Base-by-base conservation (phyloP, 1,139 yeast genomes). In the Magnusiomyces suaveolens region DNA sequence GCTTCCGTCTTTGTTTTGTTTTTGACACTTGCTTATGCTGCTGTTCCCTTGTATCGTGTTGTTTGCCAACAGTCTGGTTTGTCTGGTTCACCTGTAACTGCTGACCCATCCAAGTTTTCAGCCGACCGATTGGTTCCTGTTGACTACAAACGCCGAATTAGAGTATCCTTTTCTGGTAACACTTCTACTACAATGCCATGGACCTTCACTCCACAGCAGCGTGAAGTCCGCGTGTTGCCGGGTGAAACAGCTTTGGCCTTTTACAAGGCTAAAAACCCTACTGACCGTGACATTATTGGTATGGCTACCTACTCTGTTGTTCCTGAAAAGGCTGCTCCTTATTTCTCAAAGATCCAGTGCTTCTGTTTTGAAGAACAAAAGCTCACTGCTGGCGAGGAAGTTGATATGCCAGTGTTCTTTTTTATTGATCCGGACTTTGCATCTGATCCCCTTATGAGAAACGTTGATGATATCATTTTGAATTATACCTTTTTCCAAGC, bases 381-480 rank as follows among this genome's bases (percentile, higher is more conserved):
- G 68, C 75, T 92, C 60, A 79, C 84, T 56, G 96, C 97, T 1
- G 97, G 97, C 4, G 99, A 94, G 72, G 97, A 92, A 68, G 96
- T 94, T 18, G 99, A 94, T 66, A 92, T 94, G 98, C 99, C 99
- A 0, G 90, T 92, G 20, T 94, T 94, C 73, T 94, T 94, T 78
- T 94, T 94, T 70, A 87, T 94, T 55, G 99, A 94, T 67, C 99
- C 99, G 0, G 98, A 94, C 62, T 92, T 87, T 70, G 95, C 95
- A 49, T 84, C 84, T 59, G 99, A 94, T 67, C 97, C 98, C 8
- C 78, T 82, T 47, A 87, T 92, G 94, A 80, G 94, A 68, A 85
- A 87, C 64, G 83, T 90, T 50, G 94, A 89, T 64, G 96, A 90
- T 67, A 79, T 92, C 50, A 89, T 92, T 25, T 77, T 92, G 64